Base-by-base conservation (phyloP, 1,284 basidiomycete genomes). In the Prillingera fragicola region DNA sequence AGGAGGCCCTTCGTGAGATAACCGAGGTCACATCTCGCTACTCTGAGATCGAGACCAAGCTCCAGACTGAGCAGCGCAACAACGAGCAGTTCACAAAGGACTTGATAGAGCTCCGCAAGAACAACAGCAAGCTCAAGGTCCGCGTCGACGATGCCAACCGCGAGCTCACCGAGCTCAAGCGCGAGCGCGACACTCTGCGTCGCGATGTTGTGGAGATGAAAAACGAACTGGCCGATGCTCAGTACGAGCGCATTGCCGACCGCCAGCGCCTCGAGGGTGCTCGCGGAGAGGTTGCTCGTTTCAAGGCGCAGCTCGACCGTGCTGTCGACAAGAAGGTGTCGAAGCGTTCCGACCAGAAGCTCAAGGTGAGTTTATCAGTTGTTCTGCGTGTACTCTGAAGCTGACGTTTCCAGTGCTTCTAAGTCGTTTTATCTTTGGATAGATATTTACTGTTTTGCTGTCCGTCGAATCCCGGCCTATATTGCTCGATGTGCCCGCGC, bases 321-420 rank as follows among this genome's bases (percentile, higher is more conserved):
- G 59, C 60, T 31, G 56, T 65, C n/a, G 65, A 69, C 33, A 46
- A 45, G 14, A 64, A 67, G 49, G 65, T 65, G 27, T 54, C 54
- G 37, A 64, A 66, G 54, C 62, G 57, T 45, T 48, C 54, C 15
- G 53, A 55, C 34, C 50, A 55, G 40, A 57, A 61, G 47, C 55
- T 69, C 46, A 68, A 65, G 53, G 69, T 65, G 49, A 56, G 65
- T 53, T 18, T 14, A 24, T 23, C 17, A 10, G n/a, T 10, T 9
- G 28, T 18, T 18, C 2, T 7, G 13, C n/a, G n/a, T n/a, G 9
- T 5, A 18, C 9, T 8, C 13, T 17, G 5, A 29, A 5, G 6
- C 13, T 41, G 31, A 33, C 39, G n/a, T 15, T 14, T 8, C 15
- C 45, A 54, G 56, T 56, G 52, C 49, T 55, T 58, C 54, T 55